Percentiles rank a stretch among this genome's conserved stretches.
These are phyloP conservation scores for Urochloa ruziziensis DNA, from an alignment of 176 grass and related monocot genomes.

Conservation along the genomic window DNA sequence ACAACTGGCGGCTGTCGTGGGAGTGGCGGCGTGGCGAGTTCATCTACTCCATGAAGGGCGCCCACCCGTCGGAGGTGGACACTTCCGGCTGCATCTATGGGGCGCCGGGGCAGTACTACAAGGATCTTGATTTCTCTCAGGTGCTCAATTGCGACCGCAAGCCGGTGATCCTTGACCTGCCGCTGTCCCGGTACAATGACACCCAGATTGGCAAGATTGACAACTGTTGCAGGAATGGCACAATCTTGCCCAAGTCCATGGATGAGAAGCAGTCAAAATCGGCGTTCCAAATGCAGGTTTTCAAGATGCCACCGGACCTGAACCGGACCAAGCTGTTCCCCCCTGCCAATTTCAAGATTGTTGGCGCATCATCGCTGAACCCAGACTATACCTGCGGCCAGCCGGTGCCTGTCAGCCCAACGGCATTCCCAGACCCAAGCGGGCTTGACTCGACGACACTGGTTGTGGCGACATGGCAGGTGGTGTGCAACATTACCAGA, in stretches of 20 bases:
- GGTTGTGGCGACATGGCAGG: constrained; percentile 65
- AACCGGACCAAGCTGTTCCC: constrained; percentile 76
- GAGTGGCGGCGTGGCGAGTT: constrained; percentile 79
- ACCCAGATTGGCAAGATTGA: constrained; percentile 61
- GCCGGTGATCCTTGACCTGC: constrained; percentile 72
- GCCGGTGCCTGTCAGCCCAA: constrained; percentile 62
- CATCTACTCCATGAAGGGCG: constrained; percentile 78
- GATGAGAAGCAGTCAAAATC: constrained; percentile 76
- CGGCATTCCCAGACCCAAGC: constrained; percentile 63
- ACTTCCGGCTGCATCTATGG: constrained; percentile 68
- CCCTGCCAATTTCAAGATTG: constrained; percentile 70
- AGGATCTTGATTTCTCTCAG: constrained; percentile 68
- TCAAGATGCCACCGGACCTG: constrained; percentile 86
- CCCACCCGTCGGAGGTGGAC: constrained; percentile 56
- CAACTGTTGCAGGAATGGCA: constrained; percentile 91
- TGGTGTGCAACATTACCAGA: constrained; percentile 74
- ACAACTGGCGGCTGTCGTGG: constrained; percentile 86
- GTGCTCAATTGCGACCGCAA: constrained; percentile 77
- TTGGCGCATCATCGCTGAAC: constrained; percentile 63
- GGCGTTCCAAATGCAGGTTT: constrained; percentile 93
- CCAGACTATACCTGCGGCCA: constrained; percentile 67
- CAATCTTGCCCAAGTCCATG: constrained; percentile 83
- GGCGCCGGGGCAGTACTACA: constrained; percentile 49
- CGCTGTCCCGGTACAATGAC: constrained; percentile 70
- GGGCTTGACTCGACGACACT: constrained; percentile 59